Base-by-base conservation (phyloP, 2,329 filamentous ascomycete species). In the Saccharata proteae region DNA sequence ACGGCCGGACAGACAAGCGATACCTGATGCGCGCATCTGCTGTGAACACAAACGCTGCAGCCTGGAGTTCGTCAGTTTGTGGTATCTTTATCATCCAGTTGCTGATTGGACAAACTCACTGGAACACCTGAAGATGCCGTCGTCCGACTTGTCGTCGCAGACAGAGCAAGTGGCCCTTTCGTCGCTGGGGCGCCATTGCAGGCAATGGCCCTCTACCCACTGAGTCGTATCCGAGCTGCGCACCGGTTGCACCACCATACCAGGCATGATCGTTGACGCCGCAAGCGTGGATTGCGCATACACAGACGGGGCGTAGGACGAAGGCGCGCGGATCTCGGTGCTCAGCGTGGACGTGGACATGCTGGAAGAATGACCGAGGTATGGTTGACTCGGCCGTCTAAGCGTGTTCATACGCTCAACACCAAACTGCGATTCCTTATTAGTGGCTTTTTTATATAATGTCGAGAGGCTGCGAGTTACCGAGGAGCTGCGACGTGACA, bases 401-500 rank as follows among this genome's bases (percentile, higher is more conserved):
- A 78, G 57, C 1, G 76, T 73, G 21, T 67, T 68, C 42, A 76
- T 69, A 51, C 75, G 77, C 43, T 83, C 82, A 49, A 86, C 66
- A 17, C 79, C 82, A 55, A 93, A 92, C 54, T 60, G 52, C 31
- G 16, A 16, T 25, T 33, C 29, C 33, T 30, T 38, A 39, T 57
- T 47, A 53, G 47, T 44, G n/a, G n/a, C n/a, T n/a, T n/a, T n/a
- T n/a, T n/a, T n/a, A n/a, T n/a, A n/a, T n/a, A n/a, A n/a, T n/a
- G n/a, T n/a, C n/a, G n/a, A n/a, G n/a, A n/a, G n/a, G 42, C 43
- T 41, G 15, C 19, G 25, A 14, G 30, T 30, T 52, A 64, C 61
- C 40, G 86, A 93, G n/a, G 86, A 93, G 60, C 86, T 94, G 42
- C 88, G 74, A 37, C 86, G 74, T n/a, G 80, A 80, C 41, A 65